Evolutionary conservation across 2,329 filamentous ascomycete genomes (phyloP).

Genomic region (Alternaria incomplexa): DNA sequence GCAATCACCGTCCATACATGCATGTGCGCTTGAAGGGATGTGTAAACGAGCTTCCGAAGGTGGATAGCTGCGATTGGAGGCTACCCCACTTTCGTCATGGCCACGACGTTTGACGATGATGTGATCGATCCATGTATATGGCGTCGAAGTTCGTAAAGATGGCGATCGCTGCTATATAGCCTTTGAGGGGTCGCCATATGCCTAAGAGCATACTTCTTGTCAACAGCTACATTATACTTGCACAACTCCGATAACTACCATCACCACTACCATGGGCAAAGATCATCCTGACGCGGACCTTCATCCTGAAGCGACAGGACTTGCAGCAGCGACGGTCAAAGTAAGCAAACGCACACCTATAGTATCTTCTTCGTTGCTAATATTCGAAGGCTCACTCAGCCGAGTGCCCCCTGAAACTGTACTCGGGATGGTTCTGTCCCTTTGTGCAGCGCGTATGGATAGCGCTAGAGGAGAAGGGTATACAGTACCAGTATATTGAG

Average conservation of each 20-base stretch:
- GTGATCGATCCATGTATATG: constrained; percentile 8
- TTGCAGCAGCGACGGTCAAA: constrained; percentile 39
- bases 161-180: not conserved
- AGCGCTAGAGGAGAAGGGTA: constrained; percentile 73
- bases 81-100: constrained; percentile 28
- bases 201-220: not conserved
- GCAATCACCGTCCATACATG: not conserved
- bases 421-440: constrained; percentile 76
- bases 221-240: not conserved
- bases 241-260: not conserved
- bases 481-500: constrained; percentile 71
- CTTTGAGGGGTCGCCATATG: too few species aligned
- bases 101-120: constrained; percentile 10
- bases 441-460: constrained; percentile 75
- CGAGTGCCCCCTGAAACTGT: constrained; percentile 66
- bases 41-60: not conserved
- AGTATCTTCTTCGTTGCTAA: not conserved
- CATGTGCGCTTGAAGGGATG: not conserved
- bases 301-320: constrained; percentile 44
- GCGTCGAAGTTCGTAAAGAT: not conserved
- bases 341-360: constrained; percentile 7
- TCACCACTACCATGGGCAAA: constrained; percentile 32
- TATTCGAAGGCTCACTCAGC: constrained; percentile 34
- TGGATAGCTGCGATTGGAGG: constrained; percentile 6
- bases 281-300: constrained; percentile 46